Base-by-base conservation (phyloP, 108 stramenopile species). In the Cyclotella baltica region DNA sequence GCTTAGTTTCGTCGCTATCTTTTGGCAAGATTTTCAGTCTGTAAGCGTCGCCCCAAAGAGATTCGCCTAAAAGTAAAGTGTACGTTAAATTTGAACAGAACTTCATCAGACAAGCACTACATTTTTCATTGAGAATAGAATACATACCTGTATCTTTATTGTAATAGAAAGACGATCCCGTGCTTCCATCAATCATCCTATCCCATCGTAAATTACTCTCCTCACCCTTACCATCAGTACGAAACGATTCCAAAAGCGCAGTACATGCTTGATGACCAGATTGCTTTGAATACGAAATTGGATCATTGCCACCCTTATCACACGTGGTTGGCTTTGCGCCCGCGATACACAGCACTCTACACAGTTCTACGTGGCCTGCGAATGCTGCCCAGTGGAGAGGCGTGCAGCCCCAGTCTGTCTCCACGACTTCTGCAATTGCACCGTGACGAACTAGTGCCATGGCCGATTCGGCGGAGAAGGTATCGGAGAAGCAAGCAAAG, bases 301-400 rank as follows among this genome's bases (percentile, higher is more conserved):
- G 67, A 62, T 84, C 83, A 50, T 75, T 84, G 27, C 86, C 82
- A 77, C 67, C 63, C 25, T 73, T 81, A 55, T 84, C 86, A 8
- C 67, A 9, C 20, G 80, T 87, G 57, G 65, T 61, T 23, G 80
- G 83, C 11, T 59, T 59, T 23, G 79, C 86, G 25, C 86, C 86
- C 38, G 83, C 83, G 33, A 61, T 67, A 46, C 83, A 85, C 35
- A 87, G 50, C 34, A 67, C 67, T 46, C 77, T 71, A 57, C 83
- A 87, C 15, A 84, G 62, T 28, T 80, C 80, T 6, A 65, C 20
- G 27, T 85, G 64, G 23, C 83, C 86, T 16, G 70, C 43, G 31
- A 33, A 85, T 16, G 79, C 86, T 8, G 83, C 86, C 79, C 80
- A 87, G 31, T 87, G 86, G 3, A 87, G 51, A 35, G 83, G 83